Percentiles rank a stretch among this genome's conserved stretches.
phyloP scores from a whole-genome alignment of 345 rosid species.

The Camelina laxa region DNA sequence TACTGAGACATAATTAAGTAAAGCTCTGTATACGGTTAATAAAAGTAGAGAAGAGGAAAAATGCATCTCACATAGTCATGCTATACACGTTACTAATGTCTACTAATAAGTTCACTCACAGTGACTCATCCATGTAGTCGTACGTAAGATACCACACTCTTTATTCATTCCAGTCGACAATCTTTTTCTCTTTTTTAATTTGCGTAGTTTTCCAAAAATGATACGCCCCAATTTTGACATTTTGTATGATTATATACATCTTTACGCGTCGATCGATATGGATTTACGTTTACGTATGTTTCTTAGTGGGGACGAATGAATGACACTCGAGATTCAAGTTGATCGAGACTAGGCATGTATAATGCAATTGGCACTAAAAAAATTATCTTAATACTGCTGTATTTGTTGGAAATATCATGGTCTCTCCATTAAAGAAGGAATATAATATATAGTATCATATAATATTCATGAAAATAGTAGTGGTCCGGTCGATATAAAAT shows the following conservation, averaged over 20 bases:
- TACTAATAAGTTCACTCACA: neutral
- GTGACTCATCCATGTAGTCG: neutral
- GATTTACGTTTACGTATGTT: neutral
- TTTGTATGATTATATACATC: neutral
- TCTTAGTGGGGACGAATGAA: neutral
- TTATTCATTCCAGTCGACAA: neutral
- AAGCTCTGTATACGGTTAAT: neutral
- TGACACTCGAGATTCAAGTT: conserved; percentile 24
- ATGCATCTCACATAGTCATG: neutral
- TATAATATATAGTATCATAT: neutral
- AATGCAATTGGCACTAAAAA: neutral
- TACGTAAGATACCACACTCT: neutral
- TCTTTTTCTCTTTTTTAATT: neutral
- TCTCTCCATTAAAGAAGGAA: conserved; percentile 17
- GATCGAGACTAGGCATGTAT: conserved; percentile 24
- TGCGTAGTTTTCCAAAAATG: neutral
- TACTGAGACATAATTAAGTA: neutral
- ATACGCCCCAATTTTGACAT: neutral
- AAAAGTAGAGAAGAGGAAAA: neutral
- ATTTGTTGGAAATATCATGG: conserved; percentile 36
- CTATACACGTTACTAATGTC: neutral
- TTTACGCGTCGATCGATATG: conserved; percentile 1
- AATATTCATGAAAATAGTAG: conserved; percentile 18
- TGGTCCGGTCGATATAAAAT: conserved; percentile 18
- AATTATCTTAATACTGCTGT: conserved; percentile 3